Conservation (phyloP, 2,329 filamentous ascomycete species). For the Fusarium mangiferae region DNA sequence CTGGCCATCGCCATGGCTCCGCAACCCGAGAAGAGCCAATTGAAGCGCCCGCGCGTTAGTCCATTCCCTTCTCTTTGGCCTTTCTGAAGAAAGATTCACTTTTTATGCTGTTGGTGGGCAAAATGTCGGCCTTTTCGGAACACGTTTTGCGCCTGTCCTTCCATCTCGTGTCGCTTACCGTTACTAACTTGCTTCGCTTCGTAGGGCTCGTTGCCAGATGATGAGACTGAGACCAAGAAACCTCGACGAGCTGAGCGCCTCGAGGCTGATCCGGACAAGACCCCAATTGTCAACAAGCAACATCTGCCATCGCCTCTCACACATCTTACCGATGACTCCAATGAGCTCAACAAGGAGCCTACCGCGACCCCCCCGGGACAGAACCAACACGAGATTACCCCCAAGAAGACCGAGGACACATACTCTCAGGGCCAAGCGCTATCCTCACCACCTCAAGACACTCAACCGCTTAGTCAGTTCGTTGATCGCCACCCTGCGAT, state of each 20-base stretch:
- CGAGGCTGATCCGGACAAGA: slow-evolving; percentile 66
- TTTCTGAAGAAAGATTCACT: slow-evolving; percentile 2
- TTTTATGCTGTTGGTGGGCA: slow-evolving; percentile 6
- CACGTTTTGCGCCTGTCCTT: slow-evolving; percentile 11
- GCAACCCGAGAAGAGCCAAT: slow-evolving; percentile 79
- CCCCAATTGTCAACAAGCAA: slow-evolving; percentile 69
- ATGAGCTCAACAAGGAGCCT: slow-evolving; percentile 70
- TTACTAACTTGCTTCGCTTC: slow-evolving; percentile 38
- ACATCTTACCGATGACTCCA: slow-evolving; percentile 67
- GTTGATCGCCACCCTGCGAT: slow-evolving; percentile 76
- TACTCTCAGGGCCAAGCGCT: slow-evolving; percentile 58
- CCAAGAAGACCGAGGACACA: slow-evolving; percentile 61
- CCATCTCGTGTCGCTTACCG: slow-evolving; percentile 11
- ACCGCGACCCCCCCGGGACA: slow-evolving; percentile 76
- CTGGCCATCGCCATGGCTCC: slow-evolving; percentile 62
- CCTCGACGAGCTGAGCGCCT: slow-evolving; percentile 81
- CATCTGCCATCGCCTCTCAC: slow-evolving; percentile 87
- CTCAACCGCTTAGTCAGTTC: slow-evolving; percentile 74
- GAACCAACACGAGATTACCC: slow-evolving; percentile 64
- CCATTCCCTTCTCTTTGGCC: slow-evolving; percentile 29
- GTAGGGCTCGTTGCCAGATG: slow-evolving; percentile 74
- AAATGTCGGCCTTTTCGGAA: background rate
- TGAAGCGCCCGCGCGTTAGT: slow-evolving; percentile 83
- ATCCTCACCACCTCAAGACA: slow-evolving; percentile 73
- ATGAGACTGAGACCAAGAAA: slow-evolving; percentile 79